phyloP scores from a whole-genome alignment of 345 rosid species.

The Hevea brasiliensis region DNA sequence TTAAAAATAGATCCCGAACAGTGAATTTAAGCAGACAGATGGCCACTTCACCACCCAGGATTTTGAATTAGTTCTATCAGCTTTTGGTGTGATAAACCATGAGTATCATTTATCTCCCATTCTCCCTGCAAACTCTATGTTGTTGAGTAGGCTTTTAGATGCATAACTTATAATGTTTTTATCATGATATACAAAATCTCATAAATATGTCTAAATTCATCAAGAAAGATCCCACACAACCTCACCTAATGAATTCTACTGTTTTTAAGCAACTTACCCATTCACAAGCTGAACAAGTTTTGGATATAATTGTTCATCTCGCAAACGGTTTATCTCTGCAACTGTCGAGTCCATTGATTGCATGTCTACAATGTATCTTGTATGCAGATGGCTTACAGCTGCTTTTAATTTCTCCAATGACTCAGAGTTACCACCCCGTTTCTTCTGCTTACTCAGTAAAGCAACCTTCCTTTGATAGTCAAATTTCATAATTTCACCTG shows the following conservation, averaged over 20 bases:
- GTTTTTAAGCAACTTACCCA: conserved; percentile 55
- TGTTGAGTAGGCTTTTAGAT: neutral
- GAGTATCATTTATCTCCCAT: neutral
- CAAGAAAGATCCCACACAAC: neutral
- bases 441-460: conserved; percentile 66
- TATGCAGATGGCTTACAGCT: conserved; percentile 85
- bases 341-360: conserved; percentile 99
- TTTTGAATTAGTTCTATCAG: neutral
- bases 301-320: conserved; percentile 81
- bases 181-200: neutral
- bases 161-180: neutral
- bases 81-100: neutral
- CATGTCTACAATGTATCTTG: conserved; percentile 97
- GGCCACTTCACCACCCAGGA: neutral
- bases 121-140: neutral
- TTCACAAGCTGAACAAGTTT: conserved; percentile 81
- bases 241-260: neutral
- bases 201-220: neutral
- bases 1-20: neutral
- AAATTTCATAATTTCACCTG: conserved; percentile 85
- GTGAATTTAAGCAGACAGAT: neutral
- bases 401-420: conserved; percentile 88
- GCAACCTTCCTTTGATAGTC: conserved; percentile 88
- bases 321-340: conserved; percentile 81
- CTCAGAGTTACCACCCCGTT: conserved; percentile 64